Evolutionary conservation across 805 yeast species (phyloP).

Genomic region (Kazachstania africana): DNA sequence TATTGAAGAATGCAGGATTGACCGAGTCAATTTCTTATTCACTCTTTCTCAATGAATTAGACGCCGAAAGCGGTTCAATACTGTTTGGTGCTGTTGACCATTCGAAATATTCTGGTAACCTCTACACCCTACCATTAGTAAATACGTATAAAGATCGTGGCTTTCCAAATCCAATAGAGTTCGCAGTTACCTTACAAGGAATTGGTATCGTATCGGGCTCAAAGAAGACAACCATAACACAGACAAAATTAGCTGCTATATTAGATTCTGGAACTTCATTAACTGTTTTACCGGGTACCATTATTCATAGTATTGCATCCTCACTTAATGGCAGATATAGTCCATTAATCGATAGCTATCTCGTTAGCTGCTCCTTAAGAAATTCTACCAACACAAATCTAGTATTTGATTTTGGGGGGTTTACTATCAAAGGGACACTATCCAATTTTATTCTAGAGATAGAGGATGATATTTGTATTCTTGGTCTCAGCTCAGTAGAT

Average conservation of each 20-base stretch:
- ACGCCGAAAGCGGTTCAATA: conserved; percentile 38
- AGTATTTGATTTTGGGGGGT: conserved; percentile 49
- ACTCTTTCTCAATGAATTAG: conserved; percentile 39
- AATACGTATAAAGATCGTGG: conserved; percentile 23
- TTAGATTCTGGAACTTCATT: conserved; percentile 48
- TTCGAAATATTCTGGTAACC: conserved; percentile 43
- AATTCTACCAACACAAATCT: conserved; percentile 24
- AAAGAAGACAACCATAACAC: conserved; percentile 18
- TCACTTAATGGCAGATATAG: conserved; percentile 35
- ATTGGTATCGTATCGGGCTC: conserved; percentile 11
- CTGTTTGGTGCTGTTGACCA: conserved; percentile 67
- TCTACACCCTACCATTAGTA: conserved; percentile 40
- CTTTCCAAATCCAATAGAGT: conserved; percentile 9
- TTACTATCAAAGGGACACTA: conserved; percentile 39
- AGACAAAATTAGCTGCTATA: conserved; percentile 27
- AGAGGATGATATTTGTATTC: conserved; percentile 27
- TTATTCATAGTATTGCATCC: conserved; percentile 23
- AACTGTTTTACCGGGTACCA: conserved; percentile 34
- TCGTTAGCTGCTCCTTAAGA: conserved; percentile 32
- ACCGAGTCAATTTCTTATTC: conserved; percentile 50
- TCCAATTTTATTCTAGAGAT: conserved; percentile 19
- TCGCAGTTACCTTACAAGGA: conserved; percentile 24
- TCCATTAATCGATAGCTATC: conserved; percentile 32
- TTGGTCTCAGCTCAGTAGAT: conserved; percentile 28
- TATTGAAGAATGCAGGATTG: conserved; percentile 44